Base-by-base conservation (phyloP, 257 asterid species). In the Capsicum rhomboideum region DNA sequence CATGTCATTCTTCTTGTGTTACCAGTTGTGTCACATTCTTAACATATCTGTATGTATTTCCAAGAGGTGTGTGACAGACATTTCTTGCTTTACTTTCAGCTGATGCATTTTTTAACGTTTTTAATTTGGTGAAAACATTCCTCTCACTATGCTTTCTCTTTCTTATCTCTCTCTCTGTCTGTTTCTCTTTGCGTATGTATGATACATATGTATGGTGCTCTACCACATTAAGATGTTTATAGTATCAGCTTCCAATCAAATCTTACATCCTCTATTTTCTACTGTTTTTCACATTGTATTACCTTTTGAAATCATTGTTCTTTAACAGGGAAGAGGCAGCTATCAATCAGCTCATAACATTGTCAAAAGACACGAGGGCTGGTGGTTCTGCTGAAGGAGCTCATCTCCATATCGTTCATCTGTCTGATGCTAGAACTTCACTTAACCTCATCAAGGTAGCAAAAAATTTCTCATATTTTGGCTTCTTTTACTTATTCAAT, bases 341-440 rank as follows among this genome's bases (percentile, higher is more conserved):
- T 55, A 88, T 96, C 78, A 90, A 90, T 86, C 98, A 93, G 87
- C 99, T 96, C 54, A 42, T 93, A 79, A 84, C 90, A 13, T 85
- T 91, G 74, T 86, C 97, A 4, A 89, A 88, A 84, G 91, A 92
- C 86, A 93, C 98, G 6, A 84, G 91, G 86, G 75, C 84, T 4
- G 99, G 98, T 78, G 98, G 97, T 59, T 74, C 94, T 75, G 90
- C 96, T 34, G 99, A 96, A 89, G 98, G 99, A 69, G 98, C 97
- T 85, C 98, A 96, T 87, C 97, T 96, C 79, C 98, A 96, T 88
- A 88, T 96, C 78, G 99, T 96, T 86, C 99, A 96, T 88, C 88
- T 96, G 74, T 89, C 98, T 16, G 99, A 96, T 92, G 91, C 99
- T 74, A 87, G 93, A 84, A 84, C 95, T 83, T 96, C 99, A 55